Evolutionary conservation across 1,284 basidiomycete species (phyloP).

Genomic region (Stereum hirsutum): DNA sequence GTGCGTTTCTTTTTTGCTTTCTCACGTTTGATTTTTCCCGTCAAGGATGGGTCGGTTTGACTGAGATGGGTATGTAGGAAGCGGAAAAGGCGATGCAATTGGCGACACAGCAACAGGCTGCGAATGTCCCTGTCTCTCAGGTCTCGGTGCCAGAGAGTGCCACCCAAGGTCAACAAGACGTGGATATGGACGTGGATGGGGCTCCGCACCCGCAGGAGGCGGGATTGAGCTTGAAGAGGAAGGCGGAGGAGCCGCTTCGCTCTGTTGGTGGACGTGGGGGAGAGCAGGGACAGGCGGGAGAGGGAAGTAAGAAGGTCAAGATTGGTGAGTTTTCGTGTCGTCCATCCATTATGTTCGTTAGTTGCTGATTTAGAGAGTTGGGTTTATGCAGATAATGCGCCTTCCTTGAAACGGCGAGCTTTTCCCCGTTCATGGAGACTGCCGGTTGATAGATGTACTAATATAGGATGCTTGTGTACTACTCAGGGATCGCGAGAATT

Average conservation of each 20-base stretch:
- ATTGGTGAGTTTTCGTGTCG: slow-evolving; percentile 40
- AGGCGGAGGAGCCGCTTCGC: slow-evolving; percentile 46
- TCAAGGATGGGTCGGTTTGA: background rate
- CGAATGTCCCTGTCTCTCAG: slow-evolving; percentile 24
- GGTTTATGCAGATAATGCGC: slow-evolving; percentile 28
- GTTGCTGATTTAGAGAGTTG: slow-evolving; percentile 4
- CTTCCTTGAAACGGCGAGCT: slow-evolving; percentile 52
- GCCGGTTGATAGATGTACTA: too few species aligned
- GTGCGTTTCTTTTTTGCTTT: slow-evolving; percentile 25
- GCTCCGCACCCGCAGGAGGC: slow-evolving; percentile 13
- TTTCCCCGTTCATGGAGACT: background rate
- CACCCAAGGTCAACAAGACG: slow-evolving; percentile 10
- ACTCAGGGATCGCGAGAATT: slow-evolving; percentile 88
- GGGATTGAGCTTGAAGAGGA: slow-evolving; percentile 45
- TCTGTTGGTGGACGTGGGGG: too few species aligned
- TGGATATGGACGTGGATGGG: slow-evolving; percentile 47
- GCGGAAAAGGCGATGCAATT: slow-evolving; percentile 50
- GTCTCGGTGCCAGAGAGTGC: slow-evolving; percentile 12
- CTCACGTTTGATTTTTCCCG: background rate
- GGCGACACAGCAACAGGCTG: slow-evolving; percentile 34
- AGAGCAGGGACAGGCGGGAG: too few species aligned
- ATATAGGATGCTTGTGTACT: too few species aligned
- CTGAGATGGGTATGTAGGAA: slow-evolving; percentile 42
- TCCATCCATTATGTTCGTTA: background rate
- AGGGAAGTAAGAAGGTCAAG: slow-evolving; percentile 48